Conservation (phyloP, 2,329 filamentous ascomycete species). For the Fusarium keratoplasticum region DNA sequence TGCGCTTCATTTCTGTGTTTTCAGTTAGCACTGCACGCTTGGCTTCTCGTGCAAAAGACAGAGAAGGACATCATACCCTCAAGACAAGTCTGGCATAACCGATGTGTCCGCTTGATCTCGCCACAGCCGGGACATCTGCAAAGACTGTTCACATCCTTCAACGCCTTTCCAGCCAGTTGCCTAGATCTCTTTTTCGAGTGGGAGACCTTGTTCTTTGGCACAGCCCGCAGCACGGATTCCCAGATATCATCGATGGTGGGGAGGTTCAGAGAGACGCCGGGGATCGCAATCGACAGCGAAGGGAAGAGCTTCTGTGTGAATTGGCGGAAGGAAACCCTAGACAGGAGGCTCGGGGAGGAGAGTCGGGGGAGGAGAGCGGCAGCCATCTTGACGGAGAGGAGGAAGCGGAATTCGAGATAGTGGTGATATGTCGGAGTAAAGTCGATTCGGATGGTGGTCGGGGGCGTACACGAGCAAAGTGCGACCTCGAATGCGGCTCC, state of each 20-base stretch:
- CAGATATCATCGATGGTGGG: constrained; percentile 81
- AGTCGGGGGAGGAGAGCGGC: constrained; percentile 67
- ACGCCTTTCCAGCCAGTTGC: constrained; percentile 93
- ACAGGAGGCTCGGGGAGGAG: constrained; percentile 55
- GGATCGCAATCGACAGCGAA: constrained; percentile 68
- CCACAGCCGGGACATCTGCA: constrained; percentile 94
- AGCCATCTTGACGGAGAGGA: constrained; percentile 56
- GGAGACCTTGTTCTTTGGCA: constrained; percentile 99
- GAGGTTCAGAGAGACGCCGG: constrained; percentile 67
- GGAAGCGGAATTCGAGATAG: constrained; percentile 13
- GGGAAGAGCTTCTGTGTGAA: constrained; percentile 62
- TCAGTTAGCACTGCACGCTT: constrained; percentile 15
- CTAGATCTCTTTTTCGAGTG: constrained; percentile 94
- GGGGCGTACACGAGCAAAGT: neutral
- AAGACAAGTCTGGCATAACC: constrained; percentile 89
- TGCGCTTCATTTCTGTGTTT: constrained; percentile 57
- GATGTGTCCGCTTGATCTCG: constrained; percentile 86
- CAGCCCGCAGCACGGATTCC: constrained; percentile 91
- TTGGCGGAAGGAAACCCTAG: constrained; percentile 59
- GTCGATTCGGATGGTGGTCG: constrained; percentile 15
- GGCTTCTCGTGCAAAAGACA: neutral
- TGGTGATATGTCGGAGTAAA: constrained; percentile 14
- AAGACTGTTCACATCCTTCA: constrained; percentile 89
- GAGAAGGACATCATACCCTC: constrained; percentile 66
- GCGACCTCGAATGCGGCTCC: neutral